Evolutionary conservation across 148 eudicot genomes (phyloP), one percentile per base, ranked within the genome.

Genomic region (Chenopodium album): DNA sequence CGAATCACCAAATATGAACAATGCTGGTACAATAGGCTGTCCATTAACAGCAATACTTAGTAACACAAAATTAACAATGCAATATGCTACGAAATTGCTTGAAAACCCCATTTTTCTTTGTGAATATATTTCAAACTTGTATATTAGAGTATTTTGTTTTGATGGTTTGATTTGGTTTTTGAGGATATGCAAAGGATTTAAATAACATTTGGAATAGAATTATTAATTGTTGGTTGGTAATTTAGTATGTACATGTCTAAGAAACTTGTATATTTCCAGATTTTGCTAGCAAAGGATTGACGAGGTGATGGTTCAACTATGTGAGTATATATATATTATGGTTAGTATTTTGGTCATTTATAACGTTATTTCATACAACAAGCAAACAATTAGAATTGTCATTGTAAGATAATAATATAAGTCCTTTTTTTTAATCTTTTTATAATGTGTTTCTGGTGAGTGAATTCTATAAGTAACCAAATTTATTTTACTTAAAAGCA

Each of bases 1-100:
- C 11, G 99, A 96, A 87, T 96, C 99, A 1, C 99, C 99, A 82
- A 96, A 96, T 77, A 92, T 78, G 84, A 94, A 87, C 80, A 96
- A 68, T 78, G 99, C 99, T 14, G 98, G 99, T 20, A 92, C 97
- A 20, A 92, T 78, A 31, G 98, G 89, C 75, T 95, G 94, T 64
- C 88, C 93, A 80, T 90, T 87, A 22, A 75, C 86, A 52, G 9
- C 78, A 9, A n/a, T 48, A 9, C 34, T 9, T 10, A 70, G 2
- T 44, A 56, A n/a, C 47, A 82, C n/a, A 31, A 73, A 3, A 65
- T 73, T 29, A 17, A 81, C 6, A 31, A 56, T 23, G 41, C 59
- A 75, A 63, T 17, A 50, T 65, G 46, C 46, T 47, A 11, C 60
- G 2, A 75, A 72, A 14, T 41, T 71, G 19, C 50, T 8, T 23